Percentiles rank a stretch among this genome's conserved stretches.
These are phyloP conservation scores for Ulota crispa DNA, from an alignment of 225 moss, liverwort and hornwort genomes.

Conservation along the genomic window DNA sequence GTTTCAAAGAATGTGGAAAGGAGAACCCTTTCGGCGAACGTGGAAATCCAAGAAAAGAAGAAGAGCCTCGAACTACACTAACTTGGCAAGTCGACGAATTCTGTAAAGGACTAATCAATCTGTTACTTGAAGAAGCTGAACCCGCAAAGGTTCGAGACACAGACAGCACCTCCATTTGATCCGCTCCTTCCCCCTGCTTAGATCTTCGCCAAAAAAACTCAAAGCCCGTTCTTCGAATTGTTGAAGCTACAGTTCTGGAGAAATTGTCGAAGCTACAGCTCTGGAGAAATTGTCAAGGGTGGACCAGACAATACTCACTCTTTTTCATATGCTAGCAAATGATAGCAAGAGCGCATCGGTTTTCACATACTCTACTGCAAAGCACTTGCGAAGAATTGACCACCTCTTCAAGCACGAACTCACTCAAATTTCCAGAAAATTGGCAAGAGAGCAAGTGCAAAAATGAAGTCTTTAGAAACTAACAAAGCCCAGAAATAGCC, in stretches of 20 bases:
- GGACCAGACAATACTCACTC: not conserved
- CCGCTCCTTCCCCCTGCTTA: conserved; percentile 1
- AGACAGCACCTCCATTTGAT: conserved; percentile 38
- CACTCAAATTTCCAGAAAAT: not conserved
- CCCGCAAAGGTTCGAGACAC: conserved; percentile 13
- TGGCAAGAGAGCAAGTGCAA: not conserved
- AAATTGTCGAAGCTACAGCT: not conserved
- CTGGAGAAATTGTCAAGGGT: conserved; percentile 1
- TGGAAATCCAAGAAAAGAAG: conserved; percentile 30
- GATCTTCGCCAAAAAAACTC: not conserved
- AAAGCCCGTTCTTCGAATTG: not conserved
- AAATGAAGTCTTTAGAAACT: not conserved
- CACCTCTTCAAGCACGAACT: not conserved
- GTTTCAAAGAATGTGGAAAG: not conserved
- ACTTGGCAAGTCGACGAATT: conserved; percentile 10
- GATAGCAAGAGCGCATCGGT: not conserved
- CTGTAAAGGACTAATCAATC: not conserved
- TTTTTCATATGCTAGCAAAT: not conserved
- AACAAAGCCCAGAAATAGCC: not conserved
- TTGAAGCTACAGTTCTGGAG: not conserved
- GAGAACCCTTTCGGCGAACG: conserved; percentile 4
- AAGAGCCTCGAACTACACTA: conserved; percentile 11
- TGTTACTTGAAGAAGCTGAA: conserved; percentile 27
- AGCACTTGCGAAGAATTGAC: not conserved
- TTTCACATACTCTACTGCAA: not conserved